phyloP scores from a whole-genome alignment of 2,329 filamentous ascomycete genomes.

The Lachnellula willkommii region DNA sequence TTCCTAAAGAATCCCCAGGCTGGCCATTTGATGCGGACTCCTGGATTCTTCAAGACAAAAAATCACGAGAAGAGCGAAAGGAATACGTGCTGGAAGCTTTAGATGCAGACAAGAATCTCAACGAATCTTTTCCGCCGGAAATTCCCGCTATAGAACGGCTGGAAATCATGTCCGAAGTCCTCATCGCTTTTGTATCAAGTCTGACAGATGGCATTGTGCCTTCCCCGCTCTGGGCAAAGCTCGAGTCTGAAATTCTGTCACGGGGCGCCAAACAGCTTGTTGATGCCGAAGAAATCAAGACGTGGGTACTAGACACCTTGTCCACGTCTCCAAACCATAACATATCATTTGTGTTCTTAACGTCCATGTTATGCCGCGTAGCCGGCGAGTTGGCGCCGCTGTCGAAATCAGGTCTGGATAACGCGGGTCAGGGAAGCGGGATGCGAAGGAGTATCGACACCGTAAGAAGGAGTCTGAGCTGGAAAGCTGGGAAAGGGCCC shows the following conservation, averaged over 20 bases:
- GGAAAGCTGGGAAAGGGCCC: constrained; percentile 19
- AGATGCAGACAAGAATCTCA: constrained; percentile 62
- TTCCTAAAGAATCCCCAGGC: constrained; percentile 48
- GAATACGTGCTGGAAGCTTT: constrained; percentile 56
- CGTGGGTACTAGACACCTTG: constrained; percentile 67
- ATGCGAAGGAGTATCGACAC: constrained; percentile 24
- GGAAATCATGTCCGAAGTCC: constrained; percentile 65
- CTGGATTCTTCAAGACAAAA: constrained; percentile 33
- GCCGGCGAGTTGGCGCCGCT: constrained; percentile 48
- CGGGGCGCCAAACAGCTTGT: constrained; percentile 39
- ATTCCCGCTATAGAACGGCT: constrained; percentile 61
- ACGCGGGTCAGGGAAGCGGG: constrained; percentile 1
- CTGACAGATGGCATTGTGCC: constrained; percentile 77
- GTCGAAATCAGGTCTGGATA: constrained; percentile 20
- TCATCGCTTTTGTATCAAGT: constrained; percentile 69
- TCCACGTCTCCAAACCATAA: constrained; percentile 70
- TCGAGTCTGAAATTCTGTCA: constrained; percentile 52
- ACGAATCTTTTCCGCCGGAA: constrained; percentile 57
- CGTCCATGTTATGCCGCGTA: constrained; percentile 64
- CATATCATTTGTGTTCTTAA: constrained; percentile 84
- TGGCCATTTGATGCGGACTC: constrained; percentile 51
- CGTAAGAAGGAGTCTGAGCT: constrained; percentile 24
- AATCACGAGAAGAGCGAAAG: constrained; percentile 29
- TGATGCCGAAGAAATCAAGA: constrained; percentile 50
- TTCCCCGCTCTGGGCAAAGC: constrained; percentile 60